A percentile compares a stretch with the other conserved stretches of the same genome.
These are phyloP conservation scores for Alternaria gansuensis DNA, from an alignment of 2,329 filamentous ascomycete species.

Conservation along the genomic window DNA sequence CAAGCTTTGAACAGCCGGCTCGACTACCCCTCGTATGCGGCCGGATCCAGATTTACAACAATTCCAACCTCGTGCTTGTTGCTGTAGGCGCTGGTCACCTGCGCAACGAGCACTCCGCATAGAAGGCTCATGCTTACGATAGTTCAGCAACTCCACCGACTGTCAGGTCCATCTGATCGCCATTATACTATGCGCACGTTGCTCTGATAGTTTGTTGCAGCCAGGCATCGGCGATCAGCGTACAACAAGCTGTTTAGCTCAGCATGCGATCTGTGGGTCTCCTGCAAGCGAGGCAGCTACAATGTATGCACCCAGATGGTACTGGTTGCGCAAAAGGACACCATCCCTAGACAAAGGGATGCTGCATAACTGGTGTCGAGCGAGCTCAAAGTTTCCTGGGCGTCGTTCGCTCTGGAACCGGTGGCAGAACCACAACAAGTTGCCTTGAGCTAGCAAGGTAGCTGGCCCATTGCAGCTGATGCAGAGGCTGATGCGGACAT, in stretches of 20 bases:
- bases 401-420: slow-evolving; percentile 10
- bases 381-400: slow-evolving; percentile 9
- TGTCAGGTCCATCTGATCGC: background rate
- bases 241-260: slow-evolving; percentile 27
- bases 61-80: slow-evolving; percentile 1
- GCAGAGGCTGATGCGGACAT: slow-evolving; percentile 2
- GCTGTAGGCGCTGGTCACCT: background rate
- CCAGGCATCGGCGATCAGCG: slow-evolving; percentile 32
- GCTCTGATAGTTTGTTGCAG: slow-evolving; percentile 21
- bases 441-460: slow-evolving; percentile 12
- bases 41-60: background rate
- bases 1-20: background rate
- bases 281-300: slow-evolving; percentile 30
- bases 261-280: slow-evolving; percentile 27
- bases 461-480: slow-evolving; percentile 7
- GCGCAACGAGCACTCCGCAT: background rate
- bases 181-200: background rate
- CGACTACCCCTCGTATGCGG: slow-evolving; percentile 4
- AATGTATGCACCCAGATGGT: slow-evolving; percentile 30
- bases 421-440: slow-evolving; percentile 2
- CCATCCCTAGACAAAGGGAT: slow-evolving; percentile 27
- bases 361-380: slow-evolving; percentile 18
- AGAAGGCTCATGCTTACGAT: background rate
- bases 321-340: slow-evolving; percentile 36
- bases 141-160: background rate